phyloP scores from a whole-genome alignment of 2,329 filamentous ascomycete species.

The Colletotrichum sp. region DNA sequence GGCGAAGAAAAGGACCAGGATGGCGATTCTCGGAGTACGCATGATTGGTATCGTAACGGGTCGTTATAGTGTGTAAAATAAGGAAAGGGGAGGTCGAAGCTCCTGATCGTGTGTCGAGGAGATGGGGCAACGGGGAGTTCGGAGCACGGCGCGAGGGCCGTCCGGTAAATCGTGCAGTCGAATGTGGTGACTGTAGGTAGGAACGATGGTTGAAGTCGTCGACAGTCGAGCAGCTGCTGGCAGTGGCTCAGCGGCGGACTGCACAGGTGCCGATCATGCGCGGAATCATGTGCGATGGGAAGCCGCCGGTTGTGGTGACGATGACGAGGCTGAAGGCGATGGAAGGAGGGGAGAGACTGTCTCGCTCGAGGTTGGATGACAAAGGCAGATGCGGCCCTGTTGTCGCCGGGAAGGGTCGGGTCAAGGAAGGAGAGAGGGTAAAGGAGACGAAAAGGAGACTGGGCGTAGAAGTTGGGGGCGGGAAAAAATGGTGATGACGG shows the following conservation, averaged over 20 bases:
- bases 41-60: constrained; percentile 39
- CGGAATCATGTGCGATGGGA: constrained; percentile 6
- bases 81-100: neutral
- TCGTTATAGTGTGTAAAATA: neutral
- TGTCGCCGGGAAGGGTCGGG: neutral
- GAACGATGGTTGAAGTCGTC: neutral
- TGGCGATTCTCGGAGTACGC: constrained; percentile 59
- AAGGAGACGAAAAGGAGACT: neutral
- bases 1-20: constrained; percentile 58
- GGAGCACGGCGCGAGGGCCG: neutral
- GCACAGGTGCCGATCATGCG: constrained; percentile 3
- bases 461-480: neutral
- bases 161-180: neutral
- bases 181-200: neutral
- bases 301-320: neutral
- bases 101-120: neutral
- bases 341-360: neutral
- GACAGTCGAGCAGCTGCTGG: constrained; percentile 2
- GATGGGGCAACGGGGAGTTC: neutral
- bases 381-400: neutral
- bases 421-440: neutral
- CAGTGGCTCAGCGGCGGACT: constrained; percentile 19
- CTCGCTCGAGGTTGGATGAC: neutral
- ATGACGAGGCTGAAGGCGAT: neutral
- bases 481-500: neutral